Conservation (phyloP, 495 filamentous ascomycete species). For the Neurospora sp. region DNA sequence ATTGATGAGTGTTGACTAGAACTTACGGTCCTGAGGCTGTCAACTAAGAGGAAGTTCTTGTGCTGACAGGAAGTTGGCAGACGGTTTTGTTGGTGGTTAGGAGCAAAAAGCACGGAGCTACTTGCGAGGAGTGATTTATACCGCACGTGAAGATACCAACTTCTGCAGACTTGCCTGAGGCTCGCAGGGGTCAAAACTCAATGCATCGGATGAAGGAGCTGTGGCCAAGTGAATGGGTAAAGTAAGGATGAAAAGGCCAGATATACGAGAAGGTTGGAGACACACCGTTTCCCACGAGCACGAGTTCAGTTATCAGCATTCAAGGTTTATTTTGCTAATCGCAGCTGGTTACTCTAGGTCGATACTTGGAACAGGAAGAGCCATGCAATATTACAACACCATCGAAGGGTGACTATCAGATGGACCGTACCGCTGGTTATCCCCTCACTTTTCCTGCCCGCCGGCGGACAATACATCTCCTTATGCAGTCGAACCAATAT, state of each 20-base stretch:
- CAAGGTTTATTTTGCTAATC: neutral
- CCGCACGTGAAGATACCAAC: neutral
- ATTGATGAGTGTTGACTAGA: neutral
- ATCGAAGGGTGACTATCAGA: neutral
- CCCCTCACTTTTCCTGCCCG: neutral
- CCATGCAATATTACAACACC: neutral
- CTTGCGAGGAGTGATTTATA: neutral
- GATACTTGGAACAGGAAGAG: neutral
- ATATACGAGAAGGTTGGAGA: neutral
- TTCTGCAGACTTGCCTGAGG: neutral
- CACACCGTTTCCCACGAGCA: neutral
- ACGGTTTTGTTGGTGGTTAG: neutral
- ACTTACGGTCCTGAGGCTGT: neutral
- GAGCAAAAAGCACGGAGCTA: neutral
- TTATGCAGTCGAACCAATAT: conserved; percentile 44
- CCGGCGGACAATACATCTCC: neutral
- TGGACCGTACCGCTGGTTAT: neutral
- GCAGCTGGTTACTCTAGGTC: neutral
- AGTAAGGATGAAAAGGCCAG: neutral
- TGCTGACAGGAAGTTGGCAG: neutral
- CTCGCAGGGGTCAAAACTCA: neutral
- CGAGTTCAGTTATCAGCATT: neutral
- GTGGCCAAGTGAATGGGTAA: neutral
- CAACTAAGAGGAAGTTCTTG: neutral
- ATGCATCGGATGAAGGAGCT: neutral